Conservation (phyloP, 176 grass and related monocot genomes). For the Triticum timopheevii region DNA sequence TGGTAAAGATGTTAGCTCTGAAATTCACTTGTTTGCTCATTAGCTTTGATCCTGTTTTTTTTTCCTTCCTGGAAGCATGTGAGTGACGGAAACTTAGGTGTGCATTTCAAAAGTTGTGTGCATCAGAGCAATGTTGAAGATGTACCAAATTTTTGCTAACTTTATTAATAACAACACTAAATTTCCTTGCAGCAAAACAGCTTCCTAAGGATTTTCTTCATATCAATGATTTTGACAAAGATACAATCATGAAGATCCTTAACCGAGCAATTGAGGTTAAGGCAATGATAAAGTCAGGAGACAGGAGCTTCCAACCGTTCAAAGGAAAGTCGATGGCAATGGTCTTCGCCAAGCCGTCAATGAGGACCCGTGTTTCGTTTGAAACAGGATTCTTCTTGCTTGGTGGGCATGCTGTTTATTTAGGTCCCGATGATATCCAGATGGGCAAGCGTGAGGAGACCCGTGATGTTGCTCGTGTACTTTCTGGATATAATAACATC, state of each 20-base stretch:
- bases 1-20: background rate
- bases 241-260: slow-evolving; percentile 82
- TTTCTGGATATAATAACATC: slow-evolving; percentile 93
- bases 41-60: background rate
- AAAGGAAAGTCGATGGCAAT: slow-evolving; percentile 97
- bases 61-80: background rate
- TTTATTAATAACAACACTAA: slow-evolving; percentile 6
- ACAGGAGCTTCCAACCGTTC: slow-evolving; percentile 85
- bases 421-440: slow-evolving; percentile 95
- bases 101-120: background rate
- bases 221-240: slow-evolving; percentile 93
- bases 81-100: background rate
- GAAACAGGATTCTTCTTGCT: slow-evolving; percentile 96
- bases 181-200: slow-evolving; percentile 52
- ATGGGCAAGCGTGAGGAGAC: slow-evolving; percentile 99
- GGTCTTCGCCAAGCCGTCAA: slow-evolving; percentile 97
- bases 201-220: slow-evolving; percentile 82
- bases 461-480: slow-evolving; percentile 90
- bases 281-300: slow-evolving; percentile 78
- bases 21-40: background rate
- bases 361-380: slow-evolving; percentile 97
- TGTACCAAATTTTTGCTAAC: background rate
- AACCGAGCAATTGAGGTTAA: slow-evolving; percentile 82
- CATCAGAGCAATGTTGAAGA: background rate
- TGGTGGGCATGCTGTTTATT: slow-evolving; percentile 89